phyloP scores from a whole-genome alignment of 2,329 filamentous ascomycete genomes.

The Cordyceps tenuipes region DNA sequence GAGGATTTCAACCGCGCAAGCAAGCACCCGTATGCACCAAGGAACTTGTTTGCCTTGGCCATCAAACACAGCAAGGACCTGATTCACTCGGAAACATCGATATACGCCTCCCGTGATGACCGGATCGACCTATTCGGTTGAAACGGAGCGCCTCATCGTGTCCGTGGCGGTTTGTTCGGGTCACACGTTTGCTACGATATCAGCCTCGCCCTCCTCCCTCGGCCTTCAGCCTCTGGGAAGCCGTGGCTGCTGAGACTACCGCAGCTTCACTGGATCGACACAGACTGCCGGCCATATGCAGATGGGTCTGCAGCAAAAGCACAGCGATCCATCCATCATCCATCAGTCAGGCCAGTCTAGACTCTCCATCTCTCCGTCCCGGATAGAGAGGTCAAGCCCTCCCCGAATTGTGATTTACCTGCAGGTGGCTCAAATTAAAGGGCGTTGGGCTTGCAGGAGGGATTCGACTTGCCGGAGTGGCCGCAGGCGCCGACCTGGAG shows the following conservation, averaged over 20 bases:
- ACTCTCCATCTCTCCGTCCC: too few relatives aligned
- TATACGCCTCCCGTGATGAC: neutral
- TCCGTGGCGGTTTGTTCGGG: neutral
- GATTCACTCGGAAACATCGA: too few relatives aligned
- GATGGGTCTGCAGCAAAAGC: too few relatives aligned
- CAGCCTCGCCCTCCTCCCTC: too few relatives aligned
- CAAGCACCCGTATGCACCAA: too few relatives aligned
- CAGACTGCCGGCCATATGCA: neutral
- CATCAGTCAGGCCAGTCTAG: too few relatives aligned
- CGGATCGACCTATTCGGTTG: neutral
- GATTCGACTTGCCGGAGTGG: neutral
- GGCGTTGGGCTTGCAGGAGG: neutral
- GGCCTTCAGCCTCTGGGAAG: too few relatives aligned
- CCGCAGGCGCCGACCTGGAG: neutral
- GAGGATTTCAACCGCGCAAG: too few relatives aligned
- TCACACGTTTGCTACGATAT: neutral
- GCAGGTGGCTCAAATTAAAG: neutral
- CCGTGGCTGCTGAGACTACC: neutral
- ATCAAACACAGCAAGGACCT: too few relatives aligned
- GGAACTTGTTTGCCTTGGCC: too few relatives aligned
- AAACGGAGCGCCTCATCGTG: neutral
- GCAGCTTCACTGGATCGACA: neutral
- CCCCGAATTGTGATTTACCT: neutral
- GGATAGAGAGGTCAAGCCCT: too few relatives aligned
- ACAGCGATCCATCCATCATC: too few relatives aligned